These are phyloP conservation scores for Stevia rebaudiana DNA, from an alignment of 140 eudicot species.

Conservation along the genomic window DNA sequence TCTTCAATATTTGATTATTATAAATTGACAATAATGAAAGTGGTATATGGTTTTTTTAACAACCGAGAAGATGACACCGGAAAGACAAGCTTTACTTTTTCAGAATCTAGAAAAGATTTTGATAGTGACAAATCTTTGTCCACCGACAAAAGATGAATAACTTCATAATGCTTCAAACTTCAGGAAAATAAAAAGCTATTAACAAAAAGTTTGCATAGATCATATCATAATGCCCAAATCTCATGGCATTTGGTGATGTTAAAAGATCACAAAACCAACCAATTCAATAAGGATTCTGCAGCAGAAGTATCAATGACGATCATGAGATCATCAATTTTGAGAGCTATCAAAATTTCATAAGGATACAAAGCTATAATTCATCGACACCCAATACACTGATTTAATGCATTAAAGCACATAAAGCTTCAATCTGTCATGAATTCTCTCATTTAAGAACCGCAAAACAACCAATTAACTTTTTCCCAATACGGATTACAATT, in stretches of 20 bases:
- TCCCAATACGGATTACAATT: conserved; percentile 7
- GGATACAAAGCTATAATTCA: neutral
- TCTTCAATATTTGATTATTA: neutral
- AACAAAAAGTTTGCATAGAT: neutral
- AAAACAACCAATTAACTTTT: neutral
- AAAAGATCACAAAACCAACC: neutral
- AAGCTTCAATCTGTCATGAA: conserved; percentile 5
- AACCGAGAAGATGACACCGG: neutral
- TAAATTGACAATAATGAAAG: neutral
- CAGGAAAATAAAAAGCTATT: neutral
- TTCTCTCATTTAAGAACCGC: neutral
- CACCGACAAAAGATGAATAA: conserved; percentile 3
- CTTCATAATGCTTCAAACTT: neutral
- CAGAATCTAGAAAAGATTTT: neutral
- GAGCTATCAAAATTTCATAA: neutral
- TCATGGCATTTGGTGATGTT: neutral
- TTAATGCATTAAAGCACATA: neutral
- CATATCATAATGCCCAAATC: conserved; percentile 11
- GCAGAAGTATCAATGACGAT: neutral
- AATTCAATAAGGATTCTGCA: neutral
- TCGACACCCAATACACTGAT: neutral
- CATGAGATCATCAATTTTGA: neutral
- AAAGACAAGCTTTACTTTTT: conserved; percentile 8
- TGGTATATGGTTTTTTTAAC: neutral
- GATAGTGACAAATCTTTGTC: neutral